Evolutionary conservation across 345 rosid species (phyloP).

Genomic region (Raphanus raphanistrum): DNA sequence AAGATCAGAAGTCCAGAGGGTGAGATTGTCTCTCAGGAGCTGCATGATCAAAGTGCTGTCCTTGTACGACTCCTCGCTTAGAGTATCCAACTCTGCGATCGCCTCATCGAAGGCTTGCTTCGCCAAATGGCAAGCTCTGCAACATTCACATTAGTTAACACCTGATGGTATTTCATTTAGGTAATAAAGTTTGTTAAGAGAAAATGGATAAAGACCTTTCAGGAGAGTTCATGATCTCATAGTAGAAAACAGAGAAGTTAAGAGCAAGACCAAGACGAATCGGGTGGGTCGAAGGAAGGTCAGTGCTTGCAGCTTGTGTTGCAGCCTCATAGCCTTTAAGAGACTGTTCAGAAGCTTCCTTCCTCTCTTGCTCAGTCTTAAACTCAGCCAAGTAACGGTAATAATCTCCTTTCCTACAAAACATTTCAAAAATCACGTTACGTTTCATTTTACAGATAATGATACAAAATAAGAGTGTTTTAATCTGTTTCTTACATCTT

Average conservation of each 20-base stretch:
- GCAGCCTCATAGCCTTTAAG: slow-evolving; percentile 99
- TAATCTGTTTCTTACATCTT: slow-evolving; percentile 61
- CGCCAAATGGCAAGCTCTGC: slow-evolving; percentile 98
- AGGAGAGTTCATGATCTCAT: slow-evolving; percentile 98
- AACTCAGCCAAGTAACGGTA: slow-evolving; percentile 93
- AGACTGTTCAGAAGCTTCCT: slow-evolving; percentile 90
- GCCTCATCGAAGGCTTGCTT: slow-evolving; percentile 99
- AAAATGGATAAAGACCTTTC: slow-evolving; percentile 55
- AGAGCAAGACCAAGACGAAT: slow-evolving; percentile 99
- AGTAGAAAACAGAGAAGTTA: slow-evolving; percentile 96
- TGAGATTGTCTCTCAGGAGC: slow-evolving; percentile 96
- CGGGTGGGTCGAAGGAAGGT: slow-evolving; percentile 96
- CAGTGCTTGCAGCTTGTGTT: slow-evolving; percentile 78
- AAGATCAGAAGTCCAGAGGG: slow-evolving; percentile 98
- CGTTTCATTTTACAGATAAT: not conserved
- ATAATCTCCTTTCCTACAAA: slow-evolving; percentile 90
- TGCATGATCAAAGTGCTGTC: slow-evolving; percentile 99
- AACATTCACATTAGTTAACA: slow-evolving; percentile 24
- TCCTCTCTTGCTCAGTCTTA: slow-evolving; percentile 85
- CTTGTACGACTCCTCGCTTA: slow-evolving; percentile 97
- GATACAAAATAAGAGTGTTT: not conserved
- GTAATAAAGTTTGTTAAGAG: not conserved
- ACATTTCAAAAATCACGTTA: not conserved
- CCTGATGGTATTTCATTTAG: not conserved
- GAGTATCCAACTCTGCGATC: slow-evolving; percentile 90